Base-by-base conservation (phyloP, 192 early-diverging fungal genomes). In the Helicostylum pulchrum region DNA sequence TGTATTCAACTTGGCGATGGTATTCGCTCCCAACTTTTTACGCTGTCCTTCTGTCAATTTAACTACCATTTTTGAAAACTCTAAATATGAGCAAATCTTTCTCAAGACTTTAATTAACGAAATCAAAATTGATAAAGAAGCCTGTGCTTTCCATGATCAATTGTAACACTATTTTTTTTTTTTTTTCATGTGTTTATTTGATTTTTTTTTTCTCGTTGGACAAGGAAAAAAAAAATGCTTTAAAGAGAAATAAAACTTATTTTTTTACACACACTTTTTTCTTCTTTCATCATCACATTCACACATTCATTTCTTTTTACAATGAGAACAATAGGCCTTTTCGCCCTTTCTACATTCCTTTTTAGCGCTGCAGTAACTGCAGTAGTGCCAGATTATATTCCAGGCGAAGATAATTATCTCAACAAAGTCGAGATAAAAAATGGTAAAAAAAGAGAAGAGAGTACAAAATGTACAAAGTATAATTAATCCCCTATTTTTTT, bases 21-120 rank as follows among this genome's bases (percentile, higher is more conserved):
- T 99, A 7, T 97, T 97, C 79, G 95, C 94, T 12, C 96, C 96
- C 12, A 90, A 90, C 48, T 88, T 97, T 52, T 74, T 99, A 50
- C 80, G 94, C 43, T 95, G 92, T 67, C 94, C 95, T 14, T 78
- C 74, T 62, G 86, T 84, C 49, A 79, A 88, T 65, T 75, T 85
- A 7, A 82, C 78, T 9, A 76, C 82, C 55, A 71, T 86, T 46
- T 82, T 87, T 72, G 82, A 77, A 53, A 77, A 77, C 32, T 76
- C 82, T 4, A 64, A 69, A 54, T 62, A 79, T 71, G 81, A 78
- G 62, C 69, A 71, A 58, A 46, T 55, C 36, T 71, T 64, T 50
- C 26, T 71, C 19, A 34, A 58, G 17, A 70, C 68, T 30, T 53
- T 70, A 11, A 53, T 70, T 36, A 53, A 21, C 1, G 64, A 55